Percentiles rank a stretch among this genome's conserved stretches.
Evolutionary conservation across 2,329 filamentous ascomycete species (phyloP).

Genomic region (Penicillium sp.): DNA sequence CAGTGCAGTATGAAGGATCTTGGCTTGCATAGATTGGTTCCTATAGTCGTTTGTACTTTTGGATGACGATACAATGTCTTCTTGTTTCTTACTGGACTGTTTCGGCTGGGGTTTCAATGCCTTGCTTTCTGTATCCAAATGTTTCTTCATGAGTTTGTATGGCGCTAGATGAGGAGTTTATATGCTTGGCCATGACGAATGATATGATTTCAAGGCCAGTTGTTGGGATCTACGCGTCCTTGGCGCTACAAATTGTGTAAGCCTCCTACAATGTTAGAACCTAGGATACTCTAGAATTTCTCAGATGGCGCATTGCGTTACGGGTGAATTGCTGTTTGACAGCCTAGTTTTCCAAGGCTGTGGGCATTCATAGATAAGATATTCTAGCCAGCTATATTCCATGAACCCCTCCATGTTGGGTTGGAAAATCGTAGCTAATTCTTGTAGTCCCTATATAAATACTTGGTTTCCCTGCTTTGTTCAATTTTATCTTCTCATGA

Average conservation of each 20-base stretch:
- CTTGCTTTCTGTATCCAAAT: neutral
- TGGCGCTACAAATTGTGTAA: neutral
- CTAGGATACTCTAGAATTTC: neutral
- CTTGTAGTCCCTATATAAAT: too few relatives aligned
- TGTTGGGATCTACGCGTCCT: neutral
- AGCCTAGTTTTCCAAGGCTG: neutral
- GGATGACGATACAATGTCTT: neutral
- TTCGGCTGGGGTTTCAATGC: neutral
- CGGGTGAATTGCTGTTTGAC: neutral
- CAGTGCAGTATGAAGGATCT: conserved; percentile 71
- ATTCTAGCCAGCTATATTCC: too few relatives aligned
- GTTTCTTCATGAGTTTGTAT: neutral
- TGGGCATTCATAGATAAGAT: too few relatives aligned
- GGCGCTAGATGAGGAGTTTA: conserved; percentile 5
- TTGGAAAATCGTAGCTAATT: too few relatives aligned
- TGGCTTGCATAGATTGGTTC: neutral
- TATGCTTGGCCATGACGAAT: conserved; percentile 7
- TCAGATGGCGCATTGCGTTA: neutral
- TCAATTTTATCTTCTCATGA: too few relatives aligned
- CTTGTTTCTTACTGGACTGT: neutral
- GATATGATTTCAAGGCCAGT: neutral
- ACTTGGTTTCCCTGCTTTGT: too few relatives aligned
- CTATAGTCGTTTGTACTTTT: conserved; percentile 7
- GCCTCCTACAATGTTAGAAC: neutral
- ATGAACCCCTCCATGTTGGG: too few relatives aligned